Evolutionary conservation across 2,329 filamentous ascomycete species (phyloP).

Genomic region (Teratosphaeria pseudoeucalypti): DNA sequence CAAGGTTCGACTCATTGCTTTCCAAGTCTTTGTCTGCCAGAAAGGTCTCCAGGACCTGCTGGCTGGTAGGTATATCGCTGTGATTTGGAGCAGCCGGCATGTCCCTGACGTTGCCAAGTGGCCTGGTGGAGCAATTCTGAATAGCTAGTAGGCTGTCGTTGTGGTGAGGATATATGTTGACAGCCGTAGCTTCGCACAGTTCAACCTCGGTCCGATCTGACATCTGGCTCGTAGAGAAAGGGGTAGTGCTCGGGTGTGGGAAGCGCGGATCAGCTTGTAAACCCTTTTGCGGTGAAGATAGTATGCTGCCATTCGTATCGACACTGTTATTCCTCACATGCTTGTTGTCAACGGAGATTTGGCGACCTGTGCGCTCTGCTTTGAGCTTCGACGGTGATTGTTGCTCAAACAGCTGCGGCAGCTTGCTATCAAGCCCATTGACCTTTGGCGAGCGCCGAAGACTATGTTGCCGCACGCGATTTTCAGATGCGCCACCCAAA

Average conservation of each 20-base stretch:
- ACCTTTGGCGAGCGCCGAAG: background rate
- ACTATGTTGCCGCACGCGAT: background rate
- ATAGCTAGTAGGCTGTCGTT: conserved; percentile 55
- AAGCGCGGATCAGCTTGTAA: background rate
- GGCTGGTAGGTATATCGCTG: background rate
- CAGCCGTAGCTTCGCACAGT: conserved; percentile 50
- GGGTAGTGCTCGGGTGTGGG: conserved; percentile 14
- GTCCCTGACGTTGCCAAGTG: conserved; percentile 4
- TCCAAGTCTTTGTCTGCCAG: background rate
- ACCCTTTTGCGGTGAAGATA: conserved; percentile 10
- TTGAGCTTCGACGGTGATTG: background rate
- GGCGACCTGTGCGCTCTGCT: background rate
- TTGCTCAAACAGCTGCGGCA: background rate
- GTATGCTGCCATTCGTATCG: background rate
- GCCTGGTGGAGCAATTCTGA: conserved; percentile 33
- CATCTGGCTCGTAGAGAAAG: conserved; percentile 15
- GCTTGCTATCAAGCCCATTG: background rate
- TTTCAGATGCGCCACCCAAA: background rate
- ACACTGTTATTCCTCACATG: background rate
- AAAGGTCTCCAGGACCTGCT: conserved; percentile 2
- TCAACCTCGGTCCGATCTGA: conserved; percentile 32
- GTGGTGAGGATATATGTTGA: conserved; percentile 53
- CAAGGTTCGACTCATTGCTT: background rate
- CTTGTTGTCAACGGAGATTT: background rate
- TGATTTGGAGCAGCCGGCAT: background rate